Base-by-base conservation (phyloP, 2,329 filamentous ascomycete genomes). In the Colletotrichum sojae region DNA sequence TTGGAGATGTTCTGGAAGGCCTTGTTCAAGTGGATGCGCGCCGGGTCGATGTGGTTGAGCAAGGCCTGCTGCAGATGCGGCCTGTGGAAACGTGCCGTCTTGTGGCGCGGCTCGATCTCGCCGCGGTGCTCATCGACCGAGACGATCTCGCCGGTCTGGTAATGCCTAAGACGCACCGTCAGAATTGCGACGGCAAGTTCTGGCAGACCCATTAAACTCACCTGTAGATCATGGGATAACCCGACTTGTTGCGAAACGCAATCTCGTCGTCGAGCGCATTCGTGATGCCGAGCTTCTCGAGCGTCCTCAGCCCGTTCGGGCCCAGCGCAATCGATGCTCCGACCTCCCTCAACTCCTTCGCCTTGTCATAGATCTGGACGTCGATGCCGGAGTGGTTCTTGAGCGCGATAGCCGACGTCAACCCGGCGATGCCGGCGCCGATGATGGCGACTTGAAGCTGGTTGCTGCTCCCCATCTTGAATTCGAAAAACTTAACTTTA, bases 221-320 rank as follows among this genome's bases (percentile, higher is more conserved):
- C 81, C 81, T 76, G 66, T 83, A 85, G 18, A 85, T 82, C 78
- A 85, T 84, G 0, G 83, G 83, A 25, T 76, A 78, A 1, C 78
- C 79, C 8, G 80, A 81, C 72, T 79, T 75, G 73, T 84, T 74
- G 61, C 83, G 79, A 56, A 81, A 83, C 0, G 79, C 80, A 6
- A 84, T 72, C 25, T 78, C 76, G 10, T 82, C 79, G 1, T 76
- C 74, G 8, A 87, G 76, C 1, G 84, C 84, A 67, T 83, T 82
- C 45, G 82, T 63, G 15, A 86, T 83, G 5, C 86, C 85, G 0
- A 86, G 81, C 22, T 82, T 82, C 51, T 87, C 83, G 52, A 88
- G 75, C 0, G 85, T 85, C 45, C 83, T 81, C 76, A 88, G 80
- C 0, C 86, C 86, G 73, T 88, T 88, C 1, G 85, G 84, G 2